Base-by-base conservation (phyloP, 768 basidiomycete species). In the Trametopsis cervina region DNA sequence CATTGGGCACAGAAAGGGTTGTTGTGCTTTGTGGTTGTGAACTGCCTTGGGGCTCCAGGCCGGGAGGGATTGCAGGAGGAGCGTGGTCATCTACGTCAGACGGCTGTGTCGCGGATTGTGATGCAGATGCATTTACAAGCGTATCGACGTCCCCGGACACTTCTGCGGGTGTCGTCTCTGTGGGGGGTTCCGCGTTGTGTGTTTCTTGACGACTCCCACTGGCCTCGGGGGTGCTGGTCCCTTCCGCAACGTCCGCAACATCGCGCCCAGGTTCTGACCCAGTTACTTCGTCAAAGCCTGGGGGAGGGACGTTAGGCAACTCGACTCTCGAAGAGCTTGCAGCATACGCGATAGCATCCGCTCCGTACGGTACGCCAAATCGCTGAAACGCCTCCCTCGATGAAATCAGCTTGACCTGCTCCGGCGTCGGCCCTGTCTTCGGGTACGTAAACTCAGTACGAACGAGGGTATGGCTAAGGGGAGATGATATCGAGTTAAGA, bases 331-430 rank as follows among this genome's bases (percentile, higher is more conserved):
- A 78, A 20, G 70, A 55, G 12, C 76, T 75, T 25, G 74, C 71
- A 6, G 76, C 78, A 57, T 70, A 85, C 25, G 81, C 81, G 23
- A 84, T 70, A 3, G 86, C 88, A 57, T 83, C 87, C 10, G 75
- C 64, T 0, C 88, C 87, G 56, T 86, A 90, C 18, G 89, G 89
- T 47, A 84, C 67, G 1, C 84, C 85, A 56, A 89, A 91, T 50
- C 75, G 70, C 29, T 74, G 77, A 50, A 89, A 70, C 2, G 72
- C 71, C 56, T 88, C 84, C 39, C 81, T 65, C 1, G 77, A 81
- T 37, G 82, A 78, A 47, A 91, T 83, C 47, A 88, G 67, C 59
- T 75, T 81, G 50, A 91, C 63, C 54, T 78, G 76, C 36, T 77
- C 76, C 0, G 81, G 73, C 5, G 83, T 85, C 2, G 78, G 78